Evolutionary conservation across 176 grass and related monocot genomes (phyloP).

Genomic region (Puya raimondii): DNA sequence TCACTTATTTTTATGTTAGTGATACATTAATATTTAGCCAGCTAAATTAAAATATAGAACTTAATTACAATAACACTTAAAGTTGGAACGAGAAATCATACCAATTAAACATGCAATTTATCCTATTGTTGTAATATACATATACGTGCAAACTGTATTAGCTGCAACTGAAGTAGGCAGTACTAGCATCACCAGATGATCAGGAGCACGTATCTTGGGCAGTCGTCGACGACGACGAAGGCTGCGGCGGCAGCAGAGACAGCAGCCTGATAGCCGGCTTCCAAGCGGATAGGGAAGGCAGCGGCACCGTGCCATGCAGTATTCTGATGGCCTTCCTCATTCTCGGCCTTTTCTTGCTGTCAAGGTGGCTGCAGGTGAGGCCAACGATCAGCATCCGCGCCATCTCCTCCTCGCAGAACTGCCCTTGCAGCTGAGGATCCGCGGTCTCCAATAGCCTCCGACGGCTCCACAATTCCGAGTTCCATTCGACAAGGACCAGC

Average conservation of each 20-base stretch:
- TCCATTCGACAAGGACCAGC: conserved; percentile 39
- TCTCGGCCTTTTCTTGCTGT: conserved; percentile 12
- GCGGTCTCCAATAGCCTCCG: conserved; percentile 13
- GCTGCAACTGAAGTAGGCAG: too few relatives aligned
- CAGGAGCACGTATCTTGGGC: too few relatives aligned
- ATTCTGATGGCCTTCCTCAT: conserved; percentile 36
- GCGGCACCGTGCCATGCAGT: conserved; percentile 7
- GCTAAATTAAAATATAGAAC: too few relatives aligned
- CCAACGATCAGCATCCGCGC: conserved; percentile 33
- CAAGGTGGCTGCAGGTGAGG: conserved; percentile 34
- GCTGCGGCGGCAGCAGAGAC: not conserved
- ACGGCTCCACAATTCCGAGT: conserved; percentile 27
- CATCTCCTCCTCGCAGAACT: conserved; percentile 10
- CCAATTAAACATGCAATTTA: too few relatives aligned
- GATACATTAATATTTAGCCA: too few relatives aligned
- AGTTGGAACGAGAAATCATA: too few relatives aligned
- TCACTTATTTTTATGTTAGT: too few relatives aligned
- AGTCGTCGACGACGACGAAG: too few relatives aligned
- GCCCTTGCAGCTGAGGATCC: conserved; percentile 16
- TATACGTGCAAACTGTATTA: too few relatives aligned
- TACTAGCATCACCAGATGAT: too few relatives aligned
- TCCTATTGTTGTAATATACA: too few relatives aligned
- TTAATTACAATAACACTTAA: too few relatives aligned
- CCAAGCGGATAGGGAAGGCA: conserved; percentile 11
- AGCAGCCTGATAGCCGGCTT: conserved; percentile 18